Evolutionary conservation across 148 eudicot genomes (phyloP), one percentile per base, ranked within the genome.

Genomic region (Fagopyrum homotropicum): DNA sequence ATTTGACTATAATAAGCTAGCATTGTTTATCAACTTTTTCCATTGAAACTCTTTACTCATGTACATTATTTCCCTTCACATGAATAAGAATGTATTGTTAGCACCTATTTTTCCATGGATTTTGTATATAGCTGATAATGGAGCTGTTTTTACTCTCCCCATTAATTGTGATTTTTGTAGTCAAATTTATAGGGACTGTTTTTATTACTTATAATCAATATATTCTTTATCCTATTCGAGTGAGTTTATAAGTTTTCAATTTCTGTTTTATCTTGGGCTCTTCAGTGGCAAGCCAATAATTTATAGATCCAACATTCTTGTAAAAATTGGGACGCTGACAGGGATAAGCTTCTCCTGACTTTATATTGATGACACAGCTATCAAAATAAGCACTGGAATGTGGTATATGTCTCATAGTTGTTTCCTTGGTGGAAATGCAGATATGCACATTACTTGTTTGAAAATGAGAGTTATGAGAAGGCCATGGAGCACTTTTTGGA

Each of bases 401-500:
- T 35, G 40, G 40, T 43, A 66, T 43, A 45, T 40, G 6, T 47
- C 74, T 72, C 54, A 45, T 47, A 47, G 19, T 22, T 54, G 8
- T 73, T 50, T 19, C 7, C n/a, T 74, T 75, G 51, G 50, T 72
- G 72, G 43, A 71, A 64, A 78, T 85, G 69, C 97, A 96, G 99
- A 83, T 96, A 89, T 80, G 98, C 99, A 49, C 94, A 92, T 82
- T 80, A 88, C 83, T 82, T 96, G 76, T 96, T 90, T 84, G 99
- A 96, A 84, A 96, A 92, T 81, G 99, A 92, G 80, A 89, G 84
- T 83, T 96, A 96, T 75, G 99, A 96, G 84, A 97, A 92, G 79
- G 99, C 99, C 35, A 89, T 93, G 92, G 98, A 96, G 78, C 99
- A 96, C 77, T 96, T 96, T 87, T 61, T 85, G 80, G 89, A 92